Evolutionary conservation across 305 asterid species (phyloP).

Genomic region (Lippia alba): DNA sequence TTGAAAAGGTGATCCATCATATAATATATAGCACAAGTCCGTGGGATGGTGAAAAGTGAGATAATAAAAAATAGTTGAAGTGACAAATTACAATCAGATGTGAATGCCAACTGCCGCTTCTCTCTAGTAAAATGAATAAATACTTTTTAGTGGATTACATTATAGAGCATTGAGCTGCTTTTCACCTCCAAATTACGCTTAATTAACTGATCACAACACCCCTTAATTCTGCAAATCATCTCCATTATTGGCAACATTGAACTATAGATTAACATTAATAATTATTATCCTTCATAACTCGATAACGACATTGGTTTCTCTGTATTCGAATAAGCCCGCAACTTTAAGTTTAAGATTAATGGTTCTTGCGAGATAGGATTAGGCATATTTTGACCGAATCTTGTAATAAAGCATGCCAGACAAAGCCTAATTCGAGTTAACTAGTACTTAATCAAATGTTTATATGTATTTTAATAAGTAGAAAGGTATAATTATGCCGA

Average conservation of each 20-base stretch:
- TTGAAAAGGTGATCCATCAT: not conserved
- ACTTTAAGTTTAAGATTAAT: too few relatives aligned
- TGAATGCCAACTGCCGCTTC: not conserved
- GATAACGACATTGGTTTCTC: constrained; percentile 12
- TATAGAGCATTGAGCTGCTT: constrained; percentile 25
- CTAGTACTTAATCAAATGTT: constrained; percentile 4
- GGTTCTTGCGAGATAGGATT: constrained; percentile 5
- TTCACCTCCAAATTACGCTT: not conserved
- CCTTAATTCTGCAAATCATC: constrained; percentile 19
- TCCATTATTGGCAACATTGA: constrained; percentile 25
- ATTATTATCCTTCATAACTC: not conserved
- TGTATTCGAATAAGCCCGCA: not conserved
- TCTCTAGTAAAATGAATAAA: not conserved
- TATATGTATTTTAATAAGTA: too few relatives aligned
- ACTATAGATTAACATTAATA: constrained; percentile 1
- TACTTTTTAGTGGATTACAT: not conserved
- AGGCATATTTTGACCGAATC: constrained; percentile 35
- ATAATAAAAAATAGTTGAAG: constrained; percentile 12
- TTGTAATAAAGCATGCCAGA: constrained; percentile 18
- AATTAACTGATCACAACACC: too few relatives aligned
- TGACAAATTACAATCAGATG: not conserved
- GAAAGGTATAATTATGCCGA: too few relatives aligned
- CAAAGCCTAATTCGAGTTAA: constrained; percentile 26
- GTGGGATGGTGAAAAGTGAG: constrained; percentile 3
- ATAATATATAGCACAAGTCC: not conserved